Evolutionary conservation across 805 yeast species (phyloP), one percentile per base, ranked within the genome.

Genomic region (Wickerhamomyces bovis): DNA sequence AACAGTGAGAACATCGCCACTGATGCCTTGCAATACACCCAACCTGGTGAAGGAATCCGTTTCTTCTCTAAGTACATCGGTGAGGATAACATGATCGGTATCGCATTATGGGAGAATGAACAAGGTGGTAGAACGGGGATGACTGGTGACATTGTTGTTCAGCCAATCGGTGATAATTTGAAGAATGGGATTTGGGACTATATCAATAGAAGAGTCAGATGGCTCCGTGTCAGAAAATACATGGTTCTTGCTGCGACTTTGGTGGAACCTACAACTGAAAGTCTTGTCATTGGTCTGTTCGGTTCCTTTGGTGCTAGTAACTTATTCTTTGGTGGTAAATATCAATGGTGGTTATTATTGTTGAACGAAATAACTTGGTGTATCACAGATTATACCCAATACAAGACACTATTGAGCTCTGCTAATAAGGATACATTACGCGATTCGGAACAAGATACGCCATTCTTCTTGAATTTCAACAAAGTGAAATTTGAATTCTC

Each of bases 71-170:
- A 80, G 47, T 89, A 83, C 61, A 89, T 89, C 58, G 96, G 96
- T 6, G 97, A 89, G 61, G 97, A 89, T 63, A 89, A 89, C 63
- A 85, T 88, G 95, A 89, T 89, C 51, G 95, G 87, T 6, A 88
- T 86, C 42, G 86, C 89, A 1, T 61, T 89, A 16, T 89, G 96
- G 96, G 79, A 80, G 46, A 54, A 48, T 94, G 78, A 80, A 43
- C 54, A 48, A 21, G 81, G 85, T 21, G 84, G 86, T 2, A 69
- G 89, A 53, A 86, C 95, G 0, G 89, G 84, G 0, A 71, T 88
- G 72, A 82, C 92, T 1, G 80, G 85, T 1, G 96, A 89, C 60
- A 75, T 80, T 41, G 96, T 81, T 1, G 66, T 86, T 4, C 97
- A 89, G 60, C 96, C 96, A 0, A 64, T 80, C 20, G 72, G 72